These are phyloP conservation scores for Suillus tomentosus DNA, from an alignment of 768 basidiomycete genomes.

Conservation along the genomic window DNA sequence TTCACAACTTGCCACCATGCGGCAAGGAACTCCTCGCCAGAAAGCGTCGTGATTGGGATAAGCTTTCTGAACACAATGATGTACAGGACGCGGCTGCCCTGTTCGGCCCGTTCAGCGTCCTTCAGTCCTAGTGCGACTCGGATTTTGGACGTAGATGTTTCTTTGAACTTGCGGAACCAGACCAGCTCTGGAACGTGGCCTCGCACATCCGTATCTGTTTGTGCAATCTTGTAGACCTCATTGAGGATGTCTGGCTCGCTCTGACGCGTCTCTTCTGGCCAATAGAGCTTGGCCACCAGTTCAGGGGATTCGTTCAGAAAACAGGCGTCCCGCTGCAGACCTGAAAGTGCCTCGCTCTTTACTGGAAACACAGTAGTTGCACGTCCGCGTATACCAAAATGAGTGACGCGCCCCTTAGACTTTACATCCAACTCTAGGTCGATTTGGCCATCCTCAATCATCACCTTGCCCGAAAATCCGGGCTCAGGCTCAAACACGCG, in stretches of 20 bases:
- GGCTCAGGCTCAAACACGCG: not conserved
- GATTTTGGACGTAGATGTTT: not conserved
- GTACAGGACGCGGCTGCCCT: not conserved
- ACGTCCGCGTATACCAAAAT: constrained; percentile 12
- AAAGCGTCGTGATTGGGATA: not conserved
- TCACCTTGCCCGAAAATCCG: not conserved
- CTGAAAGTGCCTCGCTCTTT: not conserved
- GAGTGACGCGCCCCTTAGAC: not conserved
- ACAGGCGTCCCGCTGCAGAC: not conserved
- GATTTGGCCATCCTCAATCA: not conserved
- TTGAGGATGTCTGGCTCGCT: not conserved
- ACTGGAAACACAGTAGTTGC: constrained; percentile 15
- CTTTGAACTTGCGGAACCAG: not conserved
- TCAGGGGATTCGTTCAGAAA: not conserved
- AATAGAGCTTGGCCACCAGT: not conserved
- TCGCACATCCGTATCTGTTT: not conserved
- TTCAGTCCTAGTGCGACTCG: not conserved
- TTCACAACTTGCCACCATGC: constrained; percentile 13
- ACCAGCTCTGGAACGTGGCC: not conserved
- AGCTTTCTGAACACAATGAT: not conserved
- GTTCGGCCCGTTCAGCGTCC: not conserved
- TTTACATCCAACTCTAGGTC: not conserved
- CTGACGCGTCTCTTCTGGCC: not conserved
- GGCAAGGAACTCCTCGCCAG: not conserved
- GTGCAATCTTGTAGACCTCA: not conserved